Conservation (phyloP, 2,329 filamentous ascomycete species). For the Venturia pyrina region DNA sequence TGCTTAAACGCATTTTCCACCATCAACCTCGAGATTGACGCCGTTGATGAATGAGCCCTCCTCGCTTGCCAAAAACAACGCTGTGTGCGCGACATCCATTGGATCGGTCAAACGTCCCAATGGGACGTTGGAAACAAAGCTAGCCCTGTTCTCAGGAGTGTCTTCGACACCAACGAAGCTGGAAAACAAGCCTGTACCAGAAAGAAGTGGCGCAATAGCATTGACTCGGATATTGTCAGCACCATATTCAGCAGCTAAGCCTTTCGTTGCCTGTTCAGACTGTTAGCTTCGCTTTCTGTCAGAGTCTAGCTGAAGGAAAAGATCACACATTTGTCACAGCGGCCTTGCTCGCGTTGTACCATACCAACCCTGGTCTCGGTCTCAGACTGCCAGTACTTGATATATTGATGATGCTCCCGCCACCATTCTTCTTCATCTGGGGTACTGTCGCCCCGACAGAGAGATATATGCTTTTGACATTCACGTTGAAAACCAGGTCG, state of each 20-base stretch:
- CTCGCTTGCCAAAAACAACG: constrained; percentile 47
- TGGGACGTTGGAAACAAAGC: constrained; percentile 47
- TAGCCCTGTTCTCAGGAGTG: constrained; percentile 44
- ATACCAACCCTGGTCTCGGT: constrained; percentile 53
- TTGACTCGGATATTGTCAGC: constrained; percentile 64
- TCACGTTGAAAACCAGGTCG: constrained; percentile 56
- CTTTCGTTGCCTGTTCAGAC: constrained; percentile 49
- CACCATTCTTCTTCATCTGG: constrained; percentile 48
- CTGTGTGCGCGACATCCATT: constrained; percentile 49
- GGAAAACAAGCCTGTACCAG: constrained; percentile 53
- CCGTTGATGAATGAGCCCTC: constrained; percentile 53
- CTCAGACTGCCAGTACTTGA: constrained; percentile 54
- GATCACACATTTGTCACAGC: constrained; percentile 48
- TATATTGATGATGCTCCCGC: constrained; percentile 55
- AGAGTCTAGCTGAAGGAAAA: constrained; percentile 11
- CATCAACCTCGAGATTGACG: constrained; percentile 33
- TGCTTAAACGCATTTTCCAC: constrained; percentile 24
- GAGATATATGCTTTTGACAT: constrained; percentile 57
- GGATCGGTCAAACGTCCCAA: constrained; percentile 50
- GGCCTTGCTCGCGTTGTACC: constrained; percentile 62
- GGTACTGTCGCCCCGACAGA: constrained; percentile 50
- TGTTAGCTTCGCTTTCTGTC: neutral
- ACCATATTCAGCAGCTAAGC: constrained; percentile 64
- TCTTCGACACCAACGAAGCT: constrained; percentile 52
- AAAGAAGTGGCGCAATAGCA: constrained; percentile 58